phyloP scores from a whole-genome alignment of 2,329 filamentous ascomycete species.

The Arthrobotrys sphaeroides region DNA sequence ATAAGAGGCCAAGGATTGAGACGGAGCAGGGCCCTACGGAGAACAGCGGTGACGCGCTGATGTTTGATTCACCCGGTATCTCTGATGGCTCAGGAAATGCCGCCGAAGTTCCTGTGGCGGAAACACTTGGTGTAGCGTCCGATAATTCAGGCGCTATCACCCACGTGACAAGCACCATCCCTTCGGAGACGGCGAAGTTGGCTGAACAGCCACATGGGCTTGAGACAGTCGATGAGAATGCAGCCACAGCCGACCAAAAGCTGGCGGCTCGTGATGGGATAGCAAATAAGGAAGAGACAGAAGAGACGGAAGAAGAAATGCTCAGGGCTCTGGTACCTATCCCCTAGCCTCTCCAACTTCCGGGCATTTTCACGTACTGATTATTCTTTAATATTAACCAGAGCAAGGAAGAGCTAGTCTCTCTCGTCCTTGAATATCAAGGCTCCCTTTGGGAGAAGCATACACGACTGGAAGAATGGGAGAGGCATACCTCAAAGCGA shows the following conservation, averaged over 20 bases:
- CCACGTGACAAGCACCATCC: conserved; percentile 18
- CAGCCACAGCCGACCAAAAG: background rate
- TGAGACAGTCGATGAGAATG: background rate
- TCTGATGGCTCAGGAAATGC: background rate
- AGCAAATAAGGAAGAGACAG: background rate
- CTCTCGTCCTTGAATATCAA: conserved; percentile 19
- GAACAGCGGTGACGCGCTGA: conserved; percentile 10
- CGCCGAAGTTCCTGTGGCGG: background rate
- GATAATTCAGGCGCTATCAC: conserved; percentile 16
- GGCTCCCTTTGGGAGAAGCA: conserved; percentile 1
- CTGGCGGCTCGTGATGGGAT: background rate
- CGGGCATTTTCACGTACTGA: background rate
- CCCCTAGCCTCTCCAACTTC: background rate
- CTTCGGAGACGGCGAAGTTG: background rate
- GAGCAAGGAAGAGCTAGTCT: conserved; percentile 37
- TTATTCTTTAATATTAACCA: conserved; percentile 2
- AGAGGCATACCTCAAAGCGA: conserved; percentile 2
- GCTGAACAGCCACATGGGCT: background rate
- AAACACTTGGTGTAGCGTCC: background rate
- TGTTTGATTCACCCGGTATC: conserved; percentile 9
- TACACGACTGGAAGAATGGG: conserved; percentile 3
- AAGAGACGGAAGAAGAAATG: conserved; percentile 22
- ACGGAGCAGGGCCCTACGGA: background rate
- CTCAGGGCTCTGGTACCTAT: conserved; percentile 12
- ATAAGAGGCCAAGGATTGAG: conserved; percentile 44